Evolutionary conservation across 495 filamentous ascomycete genomes (phyloP), one percentile per base, ranked within the genome.

Genomic region (Daldinia childiae): DNA sequence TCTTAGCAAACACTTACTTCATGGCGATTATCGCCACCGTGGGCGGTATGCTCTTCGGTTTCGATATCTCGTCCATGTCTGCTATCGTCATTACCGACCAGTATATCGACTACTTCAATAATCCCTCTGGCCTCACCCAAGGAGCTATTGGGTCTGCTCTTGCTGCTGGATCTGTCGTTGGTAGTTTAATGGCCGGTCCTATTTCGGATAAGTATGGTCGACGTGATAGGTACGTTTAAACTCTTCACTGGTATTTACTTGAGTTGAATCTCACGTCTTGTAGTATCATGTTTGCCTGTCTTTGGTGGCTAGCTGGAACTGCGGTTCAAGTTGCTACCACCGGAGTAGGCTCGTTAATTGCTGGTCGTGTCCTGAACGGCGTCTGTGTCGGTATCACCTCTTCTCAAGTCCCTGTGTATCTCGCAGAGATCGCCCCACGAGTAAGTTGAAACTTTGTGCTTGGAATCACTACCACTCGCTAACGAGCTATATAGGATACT

Each of bases 351-450:
- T 86, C 88, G 71, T 80, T 94, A 0, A 89, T 93, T 39, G 90
- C 87, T 24, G 91, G 91, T 4, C 88, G 91, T 17, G 83, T 92
- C 12, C 78, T 93, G 45, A 92, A 91, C 73, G 90, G 92, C 62
- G 81, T 93, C 43, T 87, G 87, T 48, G 90, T 93, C 59, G 91
- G 90, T 64, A 89, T 93, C 66, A 92, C 90, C 1, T 92, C 90
- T 1, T 91, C 90, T 1, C 91, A 93, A 71, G 91, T 92, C 0
- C 90, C 89, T n/a, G 91, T 93, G n/a, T 94, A 93, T 78, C 84
- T 93, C 3, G 90, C 90, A 45, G 91, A 94, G 74, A 87, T 93
- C 39, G 87, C 91, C 5, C 87, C 87, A 56, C 87, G 88, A 24
- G 85, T 88, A 39, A 89, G 89, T 77, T 83, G 87, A 26, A 19